Base-by-base conservation (phyloP, 371 early-diverging fungal species). In the Parasitella parasitica region DNA sequence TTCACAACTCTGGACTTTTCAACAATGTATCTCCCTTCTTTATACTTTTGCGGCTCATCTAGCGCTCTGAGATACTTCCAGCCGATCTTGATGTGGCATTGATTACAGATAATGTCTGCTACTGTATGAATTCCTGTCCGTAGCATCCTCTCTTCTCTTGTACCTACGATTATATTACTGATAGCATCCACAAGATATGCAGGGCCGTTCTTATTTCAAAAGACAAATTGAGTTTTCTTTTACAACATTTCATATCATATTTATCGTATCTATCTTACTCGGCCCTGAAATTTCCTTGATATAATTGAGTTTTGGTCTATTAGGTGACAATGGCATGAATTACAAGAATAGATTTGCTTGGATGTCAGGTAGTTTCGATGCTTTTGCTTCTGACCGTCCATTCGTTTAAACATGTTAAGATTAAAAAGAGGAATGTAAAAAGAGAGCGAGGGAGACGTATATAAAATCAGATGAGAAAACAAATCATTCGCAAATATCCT, bases 81-180 rank as follows among this genome's bases (percentile, higher is more conserved):
- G 4, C 94, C 94, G n/a, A 94, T 69, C 24, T 86, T 78, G 16
- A 78, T 66, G 28, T 80, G 73, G 54, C 93, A 92, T 30, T 78
- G 66, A 7, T 61, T 76, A 67, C 94, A 94, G 26, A 66, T 64
- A 27, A 94, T 87, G 66, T 94, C 93, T 4, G 87, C 81, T 5
- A 94, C 92, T 9, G 85, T 84, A 63, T 94, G 94, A 41, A 91
- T 70, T 1, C 94, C 94, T 0, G 94, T 93, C 71, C 89, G 86
- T 76, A 94, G 83, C 54, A 73, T 71, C 7, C 91, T 78, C 26
- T 89, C 87, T 63, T 89, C 87, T 12, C 84, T 80, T 2, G 69
- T 69, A 0, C 94, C 92, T 15, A 86, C 67, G 0, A 70, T 54
- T 32, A 91, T 69, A 66, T 90, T 91, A 57, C 80, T 63, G 65